Conservation (phyloP, 2,329 filamentous ascomycete genomes). For the Neoscytalidium dimidiatum region DNA sequence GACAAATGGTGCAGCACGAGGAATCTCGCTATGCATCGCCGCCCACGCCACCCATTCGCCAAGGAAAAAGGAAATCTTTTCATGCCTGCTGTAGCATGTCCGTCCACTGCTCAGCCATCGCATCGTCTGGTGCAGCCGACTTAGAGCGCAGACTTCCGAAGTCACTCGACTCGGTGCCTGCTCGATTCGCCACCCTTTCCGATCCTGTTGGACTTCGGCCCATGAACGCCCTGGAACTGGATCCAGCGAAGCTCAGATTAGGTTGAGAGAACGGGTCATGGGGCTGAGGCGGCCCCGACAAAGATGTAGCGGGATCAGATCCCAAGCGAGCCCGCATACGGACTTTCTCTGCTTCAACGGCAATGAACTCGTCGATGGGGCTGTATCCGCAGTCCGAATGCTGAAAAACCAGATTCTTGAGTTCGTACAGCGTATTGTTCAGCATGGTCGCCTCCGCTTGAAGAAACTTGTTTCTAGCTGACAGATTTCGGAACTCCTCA, state of each 20-base stretch:
- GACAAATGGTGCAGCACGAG: neutral
- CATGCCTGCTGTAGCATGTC: neutral
- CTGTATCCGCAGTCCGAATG: slow-evolving; percentile 39
- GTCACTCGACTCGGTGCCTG: neutral
- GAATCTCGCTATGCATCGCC: neutral
- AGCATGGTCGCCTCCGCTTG: slow-evolving; percentile 31
- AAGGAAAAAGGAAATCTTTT: neutral
- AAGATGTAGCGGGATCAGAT: neutral
- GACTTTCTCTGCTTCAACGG: neutral
- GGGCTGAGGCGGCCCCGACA: neutral
- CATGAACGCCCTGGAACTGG: neutral
- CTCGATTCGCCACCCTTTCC: neutral
- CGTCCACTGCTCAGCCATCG: neutral
- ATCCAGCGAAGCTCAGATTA: neutral
- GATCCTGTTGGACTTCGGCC: neutral
- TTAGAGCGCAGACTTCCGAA: neutral
- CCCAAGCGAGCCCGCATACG: neutral
- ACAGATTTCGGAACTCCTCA: slow-evolving; percentile 42
- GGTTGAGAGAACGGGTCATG: neutral
- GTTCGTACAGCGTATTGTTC: slow-evolving; percentile 1
- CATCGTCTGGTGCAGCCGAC: neutral
- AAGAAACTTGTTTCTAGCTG: slow-evolving; percentile 36
- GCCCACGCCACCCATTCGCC: neutral
- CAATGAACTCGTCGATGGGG: slow-evolving; percentile 5
- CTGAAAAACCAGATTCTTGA: slow-evolving; percentile 23